Evolutionary conservation across 2,329 filamentous ascomycete species (phyloP), one percentile per base, ranked within the genome.

Genomic region (Hirsutella thompsonii): DNA sequence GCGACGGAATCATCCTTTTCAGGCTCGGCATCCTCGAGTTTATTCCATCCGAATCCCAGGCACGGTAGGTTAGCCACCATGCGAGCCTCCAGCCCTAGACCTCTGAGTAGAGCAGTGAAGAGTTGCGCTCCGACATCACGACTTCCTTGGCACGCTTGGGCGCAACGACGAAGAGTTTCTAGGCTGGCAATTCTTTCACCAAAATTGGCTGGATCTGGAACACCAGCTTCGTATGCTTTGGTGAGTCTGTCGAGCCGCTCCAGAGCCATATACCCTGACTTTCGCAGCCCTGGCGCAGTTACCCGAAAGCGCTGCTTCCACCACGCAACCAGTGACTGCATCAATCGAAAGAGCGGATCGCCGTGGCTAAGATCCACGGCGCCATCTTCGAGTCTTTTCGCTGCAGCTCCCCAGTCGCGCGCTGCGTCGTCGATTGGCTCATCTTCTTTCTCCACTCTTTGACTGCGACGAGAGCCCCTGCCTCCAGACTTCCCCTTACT

Each of bases 41-140:
- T 93, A 45, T 78, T 93, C 80, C 87, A 96, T 2, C 88, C 88
- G 58, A 93, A 94, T 0, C 92, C 92, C 19, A 86, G 63, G 1
- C 88, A 82, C 55, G 96, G 92, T 33, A 98, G 57, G 54, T 79
- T 95, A 9, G 81, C 79, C 3, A 96, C 78, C 68, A 96, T 73
- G 23, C 90, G 74, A 10, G 86, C 77, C 52, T 95, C 87, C 2
- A 96, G 65, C 0, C 85, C 85, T 10, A 96, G 56, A 1, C 80
- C 87, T 47, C 92, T 72, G 19, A 95, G 58, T 8, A 98, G 63
- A 3, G 87, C 85, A 0, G 87, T 93, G 48, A 96, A 96, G 0
- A 98, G 69, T 54, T 96, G 89, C 0, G 85, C 81, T 0, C 88
- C 89, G 3, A 92, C 71, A 58, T 96, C 92, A 47, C 89, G 74